Base-by-base conservation (phyloP, 2,329 filamentous ascomycete genomes). In the Aureobasidium pullulans region DNA sequence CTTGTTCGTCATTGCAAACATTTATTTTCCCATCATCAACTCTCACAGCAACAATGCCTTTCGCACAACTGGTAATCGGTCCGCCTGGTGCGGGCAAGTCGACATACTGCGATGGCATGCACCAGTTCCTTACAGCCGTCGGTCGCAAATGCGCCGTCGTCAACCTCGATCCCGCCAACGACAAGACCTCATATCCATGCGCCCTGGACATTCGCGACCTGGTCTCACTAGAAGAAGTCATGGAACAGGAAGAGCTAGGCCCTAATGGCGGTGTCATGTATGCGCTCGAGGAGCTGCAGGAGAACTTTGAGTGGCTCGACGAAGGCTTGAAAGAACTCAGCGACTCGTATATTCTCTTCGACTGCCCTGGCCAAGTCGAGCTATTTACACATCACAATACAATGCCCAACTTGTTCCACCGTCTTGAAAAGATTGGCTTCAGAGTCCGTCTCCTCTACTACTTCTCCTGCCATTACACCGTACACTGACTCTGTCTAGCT, bases 61-160 rank as follows among this genome's bases (percentile, higher is more conserved):
- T 65, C 37, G 63, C 63, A 19, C 63, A 65, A 52, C 62, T 62
- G 4, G 62, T 64, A 19, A 68, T 71, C 50, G 94, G 94, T n/a
- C 93, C 92, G 65, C 94, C 94, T 6, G 94, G 94, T 68, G 86
- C 91, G 32, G 94, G 94, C 62, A 99, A 99, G 77, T 96, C 91
- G 64, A 99, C 94, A 7, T 96, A 96, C 73, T 97, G 93, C 79
- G 90, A 97, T 84, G 94, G 94, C 71, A 96, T 99, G 89, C 90
- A 96, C 70, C 94, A 99, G 76, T 99, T 99, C 77, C 88, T 97
- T 81, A 87, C 87, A 65, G 93, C 94, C 64, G 96, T 99, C 71
- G 91, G 92, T 62, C 88, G 94, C 60, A 92, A 95, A 73, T 96
- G 90, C 78, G 95, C 90, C 15, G 86, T 97, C 39, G 90, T 96